Base-by-base conservation (phyloP, 345 rosid genomes). In the Psidium guajava region DNA sequence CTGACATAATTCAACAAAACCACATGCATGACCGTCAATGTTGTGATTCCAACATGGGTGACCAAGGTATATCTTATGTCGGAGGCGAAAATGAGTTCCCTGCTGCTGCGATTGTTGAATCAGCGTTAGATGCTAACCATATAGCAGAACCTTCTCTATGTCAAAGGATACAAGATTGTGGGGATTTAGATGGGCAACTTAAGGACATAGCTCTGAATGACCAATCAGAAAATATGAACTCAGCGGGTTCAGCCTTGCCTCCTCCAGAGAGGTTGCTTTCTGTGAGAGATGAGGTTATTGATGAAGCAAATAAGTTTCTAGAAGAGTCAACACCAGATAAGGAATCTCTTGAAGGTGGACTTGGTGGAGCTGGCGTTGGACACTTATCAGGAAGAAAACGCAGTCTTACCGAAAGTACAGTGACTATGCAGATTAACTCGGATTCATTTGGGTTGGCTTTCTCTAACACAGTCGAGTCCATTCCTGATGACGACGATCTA, bases 401-500 rank as follows among this genome's bases (percentile, higher is more conserved):
- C 54, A 91, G 92, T 85, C 91, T 92, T 83, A 92, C 94, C 13
- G 99, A 96, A 91, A 94, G 96, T 90, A 89, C 95, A 32, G 82
- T 90, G 10, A 93, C 96, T 52, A 89, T 91, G 75, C 95, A 92
- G 88, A 93, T 94, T 90, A 91, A 94, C 84, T 91, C 95, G 51
- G 97, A 93, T 89, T 93, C 99, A 82, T 93, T 91, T 86, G 97
- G 92, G 82, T 88, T 89, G 86, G 88, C 88, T 50, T 89, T 57
- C 83, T 91, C 93, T n/a, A 91, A 90, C 90, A 94, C 91, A 18
- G 90, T 87, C 50, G 94, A 89, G 55, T 94, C 94, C 59, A 83
- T 98, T 91, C 99, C 99, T 83, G 98, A 94, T 88, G 99, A 98
- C 84, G 96, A 98, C 85, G 99, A 97, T 87, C 86, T 98, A 88